Percentiles rank a stretch among this genome's conserved stretches.
Conservation (phyloP, 2,329 filamentous ascomycete species). For the Geosmithia morbida region DNA sequence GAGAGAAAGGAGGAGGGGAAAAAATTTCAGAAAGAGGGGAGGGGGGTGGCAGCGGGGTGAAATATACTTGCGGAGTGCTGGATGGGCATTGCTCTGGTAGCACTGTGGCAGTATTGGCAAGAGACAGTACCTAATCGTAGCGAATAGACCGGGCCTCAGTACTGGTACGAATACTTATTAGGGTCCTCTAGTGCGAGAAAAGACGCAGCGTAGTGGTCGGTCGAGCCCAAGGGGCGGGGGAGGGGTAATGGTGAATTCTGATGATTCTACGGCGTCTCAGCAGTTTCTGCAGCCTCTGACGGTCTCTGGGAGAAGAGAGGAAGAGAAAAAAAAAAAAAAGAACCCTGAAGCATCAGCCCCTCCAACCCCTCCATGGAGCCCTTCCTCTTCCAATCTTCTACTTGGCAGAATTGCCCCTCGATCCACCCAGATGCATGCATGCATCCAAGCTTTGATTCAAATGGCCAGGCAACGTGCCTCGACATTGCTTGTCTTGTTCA, state of each 20-base stretch:
- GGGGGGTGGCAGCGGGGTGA: conserved; percentile 1
- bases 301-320: too few relatives aligned
- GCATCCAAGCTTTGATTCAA: neutral
- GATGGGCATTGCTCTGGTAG: too few relatives aligned
- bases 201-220: neutral
- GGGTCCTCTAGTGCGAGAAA: conserved; percentile 1
- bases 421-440: neutral
- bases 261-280: too few relatives aligned
- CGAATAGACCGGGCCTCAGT: neutral
- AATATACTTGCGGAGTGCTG: neutral
- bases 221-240: conserved; percentile 1
- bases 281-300: too few relatives aligned
- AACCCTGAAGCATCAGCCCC: too few relatives aligned
- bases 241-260: conserved; percentile 2
- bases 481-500: neutral
- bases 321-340: too few relatives aligned
- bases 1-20: neutral
- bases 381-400: neutral
- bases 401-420: neutral
- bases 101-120: too few relatives aligned
- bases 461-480: neutral
- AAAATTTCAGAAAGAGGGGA: conserved; percentile 1
- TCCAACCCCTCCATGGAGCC: neutral
- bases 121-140: too few relatives aligned
- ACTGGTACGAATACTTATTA: neutral